These are phyloP conservation scores for Solanum chmielewskii DNA, from an alignment of 257 asterid genomes.

Conservation along the genomic window DNA sequence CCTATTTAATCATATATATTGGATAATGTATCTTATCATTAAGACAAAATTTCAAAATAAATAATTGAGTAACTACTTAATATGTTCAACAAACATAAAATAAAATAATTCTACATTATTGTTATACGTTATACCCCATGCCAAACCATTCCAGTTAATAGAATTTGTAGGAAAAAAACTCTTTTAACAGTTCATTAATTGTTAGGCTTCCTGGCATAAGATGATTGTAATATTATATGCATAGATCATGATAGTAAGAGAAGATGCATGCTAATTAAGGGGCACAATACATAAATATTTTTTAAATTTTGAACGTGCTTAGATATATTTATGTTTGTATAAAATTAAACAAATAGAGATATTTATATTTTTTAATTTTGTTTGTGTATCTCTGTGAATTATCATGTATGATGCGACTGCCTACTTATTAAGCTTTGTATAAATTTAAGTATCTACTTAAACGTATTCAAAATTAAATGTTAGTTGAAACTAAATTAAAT, in stretches of 20 bases:
- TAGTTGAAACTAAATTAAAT: not conserved
- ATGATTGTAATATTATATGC: not conserved
- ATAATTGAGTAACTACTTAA: too few relatives aligned
- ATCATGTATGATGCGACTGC: not conserved
- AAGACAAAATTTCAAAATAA: rapidly evolving
- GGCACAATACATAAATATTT: not conserved
- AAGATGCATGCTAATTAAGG: not conserved
- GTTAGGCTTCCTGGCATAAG: not conserved
- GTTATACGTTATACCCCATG: rapidly evolving
- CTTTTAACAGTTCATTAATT: not conserved
- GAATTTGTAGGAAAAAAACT: not conserved
- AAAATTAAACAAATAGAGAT: not conserved
- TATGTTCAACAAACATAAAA: rapidly evolving
- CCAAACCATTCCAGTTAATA: too few relatives aligned
- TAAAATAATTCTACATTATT: too few relatives aligned
- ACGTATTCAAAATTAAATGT: not conserved
- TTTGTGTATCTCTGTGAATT: not conserved
- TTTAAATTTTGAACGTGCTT: not conserved
- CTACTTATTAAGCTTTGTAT: not conserved
- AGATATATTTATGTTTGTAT: too few relatives aligned
- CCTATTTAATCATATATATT: too few relatives aligned
- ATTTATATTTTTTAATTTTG: not conserved
- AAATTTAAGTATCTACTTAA: not conserved
- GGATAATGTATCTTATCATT: rapidly evolving
- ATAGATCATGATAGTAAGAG: not conserved